These are phyloP conservation scores for Apiospora koreana DNA, from an alignment of 2,329 filamentous ascomycete genomes.

Conservation along the genomic window DNA sequence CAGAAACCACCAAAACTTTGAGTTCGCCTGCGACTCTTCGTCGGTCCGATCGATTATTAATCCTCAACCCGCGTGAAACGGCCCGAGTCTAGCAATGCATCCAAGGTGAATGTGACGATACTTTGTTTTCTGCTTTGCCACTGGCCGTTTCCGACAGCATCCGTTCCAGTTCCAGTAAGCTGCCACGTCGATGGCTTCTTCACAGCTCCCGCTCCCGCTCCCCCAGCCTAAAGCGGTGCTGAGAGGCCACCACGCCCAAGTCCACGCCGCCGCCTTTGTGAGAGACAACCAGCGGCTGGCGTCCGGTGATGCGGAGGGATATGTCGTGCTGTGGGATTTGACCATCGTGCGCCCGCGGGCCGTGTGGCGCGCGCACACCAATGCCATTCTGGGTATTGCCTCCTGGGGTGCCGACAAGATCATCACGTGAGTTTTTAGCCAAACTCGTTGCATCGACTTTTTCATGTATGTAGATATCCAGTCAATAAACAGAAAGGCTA, in stretches of 20 bases:
- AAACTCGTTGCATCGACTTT: not conserved
- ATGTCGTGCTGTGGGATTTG: slow-evolving; percentile 83
- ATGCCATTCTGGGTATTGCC: slow-evolving; percentile 72
- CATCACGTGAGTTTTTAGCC: slow-evolving; percentile 73
- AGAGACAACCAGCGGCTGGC: slow-evolving; percentile 73
- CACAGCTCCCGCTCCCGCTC: slow-evolving; percentile 30
- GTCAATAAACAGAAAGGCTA: not conserved
- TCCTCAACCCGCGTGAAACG: not conserved
- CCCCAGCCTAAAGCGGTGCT: slow-evolving; percentile 66
- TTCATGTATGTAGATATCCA: not conserved
- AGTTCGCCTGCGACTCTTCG: not conserved
- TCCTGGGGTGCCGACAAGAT: slow-evolving; percentile 73
- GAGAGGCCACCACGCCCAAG: slow-evolving; percentile 79
- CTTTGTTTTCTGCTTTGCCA: not conserved
- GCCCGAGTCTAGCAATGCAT: not conserved
- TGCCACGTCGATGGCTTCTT: slow-evolving; percentile 19
- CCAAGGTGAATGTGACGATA: not conserved
- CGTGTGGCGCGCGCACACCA: slow-evolving; percentile 84
- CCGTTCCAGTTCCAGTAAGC: not conserved
- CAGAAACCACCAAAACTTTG: not conserved
- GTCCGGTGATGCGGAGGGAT: slow-evolving; percentile 89
- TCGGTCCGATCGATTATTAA: not conserved
- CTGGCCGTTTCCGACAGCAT: not conserved
- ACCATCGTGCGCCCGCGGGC: slow-evolving; percentile 77
- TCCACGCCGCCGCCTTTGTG: slow-evolving; percentile 77